phyloP scores from a whole-genome alignment of 345 rosid genomes.

The Sonneratia caseolaris region DNA sequence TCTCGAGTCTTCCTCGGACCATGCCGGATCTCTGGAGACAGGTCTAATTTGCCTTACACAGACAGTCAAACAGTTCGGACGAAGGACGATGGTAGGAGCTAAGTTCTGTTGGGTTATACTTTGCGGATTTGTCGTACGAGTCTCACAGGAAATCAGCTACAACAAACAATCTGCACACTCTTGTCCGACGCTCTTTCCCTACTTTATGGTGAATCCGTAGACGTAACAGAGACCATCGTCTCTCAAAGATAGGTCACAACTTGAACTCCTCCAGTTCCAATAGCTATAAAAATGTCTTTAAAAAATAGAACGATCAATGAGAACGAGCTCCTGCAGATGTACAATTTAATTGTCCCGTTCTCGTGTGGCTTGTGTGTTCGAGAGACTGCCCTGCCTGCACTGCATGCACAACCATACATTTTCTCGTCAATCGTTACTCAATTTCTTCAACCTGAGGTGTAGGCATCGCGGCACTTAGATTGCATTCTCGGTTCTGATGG shows the following conservation, averaged over 20 bases:
- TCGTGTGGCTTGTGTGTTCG: neutral
- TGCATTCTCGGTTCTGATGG: slow-evolving; percentile 30
- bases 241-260: neutral
- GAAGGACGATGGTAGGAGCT: too few relatives aligned
- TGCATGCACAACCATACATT: neutral
- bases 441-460: neutral
- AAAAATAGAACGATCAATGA: neutral
- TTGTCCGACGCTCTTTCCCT: too few relatives aligned
- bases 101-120: too few relatives aligned
- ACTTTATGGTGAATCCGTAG: too few relatives aligned
- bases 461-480: slow-evolving; percentile 8
- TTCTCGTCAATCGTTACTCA: neutral
- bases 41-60: too few relatives aligned
- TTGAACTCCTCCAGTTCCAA: neutral
- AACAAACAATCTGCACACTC: too few relatives aligned
- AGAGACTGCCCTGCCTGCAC: neutral
- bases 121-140: too few relatives aligned
- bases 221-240: too few relatives aligned
- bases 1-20: too few relatives aligned
- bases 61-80: too few relatives aligned
- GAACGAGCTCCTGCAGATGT: neutral
- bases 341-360: neutral
- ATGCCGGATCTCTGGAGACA: too few relatives aligned
- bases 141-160: too few relatives aligned
- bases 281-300: neutral